Evolutionary conservation across 2,329 filamentous ascomycete species (phyloP), one percentile per base, ranked within the genome.

Genomic region (Aspergillus amoenus): DNA sequence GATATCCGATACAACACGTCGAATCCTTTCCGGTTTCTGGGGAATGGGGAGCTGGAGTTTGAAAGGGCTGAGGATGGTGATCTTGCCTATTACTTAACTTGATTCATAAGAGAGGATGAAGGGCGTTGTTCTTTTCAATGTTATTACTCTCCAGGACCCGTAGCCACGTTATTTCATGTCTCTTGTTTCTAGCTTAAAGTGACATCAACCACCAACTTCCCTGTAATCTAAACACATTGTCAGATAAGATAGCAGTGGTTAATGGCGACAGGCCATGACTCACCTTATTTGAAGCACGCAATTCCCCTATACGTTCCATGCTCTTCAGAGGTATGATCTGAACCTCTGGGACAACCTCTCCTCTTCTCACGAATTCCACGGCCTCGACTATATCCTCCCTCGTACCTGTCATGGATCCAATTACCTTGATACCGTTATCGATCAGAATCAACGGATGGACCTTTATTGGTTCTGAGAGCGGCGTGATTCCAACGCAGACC

Each of bases 1-100:
- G 62, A 64, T 18, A 64, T 64, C n/a, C 51, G 40, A 24, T 55
- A 64, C 46, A 52, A 56, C 24, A 58, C 49, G 17, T 48, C 48
- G 2, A 62, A 62, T 37, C 58, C 49, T 1, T 64, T 62, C 34
- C 30, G 44, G 7, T 64, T 48, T 41, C 45, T 62, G n/a, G 60
- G 46, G 0, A 64, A 62, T 32, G 60, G 62, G 1, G 54, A 61
- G 44, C 15, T 61, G 27, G 56, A 55, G 24, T 48, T 52, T 37
- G 62, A 64, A 30, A 32, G 52, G 11, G 32, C 57, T 2, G 55
- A 45, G 2, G 27, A 4, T 11, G 60, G 40, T 1, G 58, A 64
- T 49, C 15, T 61, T 32, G 54, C 58, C 12, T 61, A 53, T 27
- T 64, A 63, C 27, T 30, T 30, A 3, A 30, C 27, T 30, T 30